Conservation (phyloP, 305 asterid species). For the Euphrasia arctica region DNA sequence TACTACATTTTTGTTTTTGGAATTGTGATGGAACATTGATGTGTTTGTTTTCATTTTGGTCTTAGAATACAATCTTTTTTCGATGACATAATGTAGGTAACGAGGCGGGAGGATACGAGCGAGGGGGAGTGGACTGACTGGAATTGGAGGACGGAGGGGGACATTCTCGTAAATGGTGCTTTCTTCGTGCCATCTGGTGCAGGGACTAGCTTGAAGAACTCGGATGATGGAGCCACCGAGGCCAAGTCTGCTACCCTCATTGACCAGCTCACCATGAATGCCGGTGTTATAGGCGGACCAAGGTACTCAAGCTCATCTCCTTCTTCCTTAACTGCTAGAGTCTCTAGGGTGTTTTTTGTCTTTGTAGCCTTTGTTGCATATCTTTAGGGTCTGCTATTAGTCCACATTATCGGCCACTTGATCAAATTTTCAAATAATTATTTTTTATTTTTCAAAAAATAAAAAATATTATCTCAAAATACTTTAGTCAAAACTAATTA, state of each 20-base stretch:
- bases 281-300: slow-evolving; percentile 61
- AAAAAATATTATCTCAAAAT: too few species aligned
- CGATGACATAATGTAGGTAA: slow-evolving; percentile 43
- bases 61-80: neutral
- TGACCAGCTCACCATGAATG: slow-evolving; percentile 59
- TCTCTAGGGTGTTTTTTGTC: neutral
- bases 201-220: slow-evolving; percentile 45
- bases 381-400: too few species aligned
- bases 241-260: slow-evolving; percentile 50
- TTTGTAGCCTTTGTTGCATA: neutral
- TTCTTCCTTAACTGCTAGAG: neutral
- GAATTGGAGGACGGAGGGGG: slow-evolving; percentile 80
- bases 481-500: neutral
- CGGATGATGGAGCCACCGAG: slow-evolving; percentile 48
- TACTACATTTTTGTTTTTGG: neutral
- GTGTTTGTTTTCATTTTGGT: neutral
- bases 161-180: slow-evolving; percentile 63
- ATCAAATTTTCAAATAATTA: too few species aligned
- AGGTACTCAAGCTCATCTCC: slow-evolving; percentile 28
- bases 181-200: slow-evolving; percentile 71
- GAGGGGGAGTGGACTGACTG: slow-evolving; percentile 61
- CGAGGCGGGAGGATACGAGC: slow-evolving; percentile 49
- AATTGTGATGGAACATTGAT: too few species aligned
- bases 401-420: too few species aligned
- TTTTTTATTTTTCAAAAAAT: too few species aligned